Conservation (phyloP, 345 rosid genomes). For the Acer campestre region DNA sequence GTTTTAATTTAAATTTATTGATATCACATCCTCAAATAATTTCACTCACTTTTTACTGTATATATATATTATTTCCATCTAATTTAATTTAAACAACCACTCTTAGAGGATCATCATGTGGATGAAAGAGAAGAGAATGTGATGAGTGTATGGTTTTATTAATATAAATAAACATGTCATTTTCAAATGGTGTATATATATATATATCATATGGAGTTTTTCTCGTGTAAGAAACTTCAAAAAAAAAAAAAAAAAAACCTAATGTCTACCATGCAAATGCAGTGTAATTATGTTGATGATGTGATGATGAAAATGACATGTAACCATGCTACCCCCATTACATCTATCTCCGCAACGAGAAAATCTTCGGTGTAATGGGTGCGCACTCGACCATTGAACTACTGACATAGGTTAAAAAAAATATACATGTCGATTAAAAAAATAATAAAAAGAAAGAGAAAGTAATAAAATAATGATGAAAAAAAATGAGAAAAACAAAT, state of each 20-base stretch:
- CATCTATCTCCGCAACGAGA: background rate
- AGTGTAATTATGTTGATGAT: constrained; percentile 7
- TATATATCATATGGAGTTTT: background rate
- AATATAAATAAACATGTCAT: background rate
- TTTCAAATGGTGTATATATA: background rate
- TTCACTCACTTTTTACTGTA: too few relatives aligned
- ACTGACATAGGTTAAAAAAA: too few relatives aligned
- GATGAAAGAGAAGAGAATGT: too few relatives aligned
- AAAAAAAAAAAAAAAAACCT: background rate
- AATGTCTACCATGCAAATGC: background rate
- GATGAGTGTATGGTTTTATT: too few relatives aligned
- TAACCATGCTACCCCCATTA: constrained; percentile 17
- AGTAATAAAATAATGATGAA: too few relatives aligned
- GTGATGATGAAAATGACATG: constrained; percentile 11
- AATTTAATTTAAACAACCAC: background rate
- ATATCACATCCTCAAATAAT: background rate
- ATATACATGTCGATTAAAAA: too few relatives aligned
- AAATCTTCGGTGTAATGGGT: too few relatives aligned
- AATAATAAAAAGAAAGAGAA: too few relatives aligned
- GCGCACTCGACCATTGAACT: too few relatives aligned
- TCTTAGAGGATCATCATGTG: too few relatives aligned
- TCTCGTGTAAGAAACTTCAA: background rate
- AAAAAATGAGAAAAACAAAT: too few relatives aligned
- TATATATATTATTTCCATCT: background rate
- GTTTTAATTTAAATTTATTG: background rate